Evolutionary conservation across 2,329 filamentous ascomycete species (phyloP).

Genomic region (Pseudogymnoascus sp.): DNA sequence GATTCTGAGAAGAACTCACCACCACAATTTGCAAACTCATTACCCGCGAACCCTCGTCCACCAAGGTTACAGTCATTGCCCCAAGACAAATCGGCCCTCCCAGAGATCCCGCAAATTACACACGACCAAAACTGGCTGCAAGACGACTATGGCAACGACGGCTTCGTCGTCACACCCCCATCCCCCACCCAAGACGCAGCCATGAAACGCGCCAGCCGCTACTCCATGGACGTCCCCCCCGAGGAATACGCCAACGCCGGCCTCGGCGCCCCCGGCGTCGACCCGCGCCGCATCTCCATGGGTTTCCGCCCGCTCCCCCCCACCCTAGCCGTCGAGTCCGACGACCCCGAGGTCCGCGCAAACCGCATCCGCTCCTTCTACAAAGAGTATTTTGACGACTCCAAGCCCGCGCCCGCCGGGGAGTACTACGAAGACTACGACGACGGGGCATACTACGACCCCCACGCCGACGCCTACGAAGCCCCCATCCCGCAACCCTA

Average conservation of each 20-base stretch:
- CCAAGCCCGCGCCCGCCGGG: slow-evolving; percentile 37
- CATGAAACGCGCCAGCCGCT: slow-evolving; percentile 22
- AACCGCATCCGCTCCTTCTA: slow-evolving; percentile 98
- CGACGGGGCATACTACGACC: slow-evolving; percentile 52
- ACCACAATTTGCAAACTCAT: slow-evolving; percentile 22
- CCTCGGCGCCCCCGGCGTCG: slow-evolving; percentile 46
- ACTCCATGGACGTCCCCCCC: slow-evolving; percentile 29
- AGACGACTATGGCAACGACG: slow-evolving; percentile 41
- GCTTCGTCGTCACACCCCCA: slow-evolving; percentile 36
- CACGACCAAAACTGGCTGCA: slow-evolving; percentile 28
- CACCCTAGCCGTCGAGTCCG: slow-evolving; percentile 58
- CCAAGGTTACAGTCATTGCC: slow-evolving; percentile 31
- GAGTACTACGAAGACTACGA: slow-evolving; percentile 71
- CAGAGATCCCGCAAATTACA: slow-evolving; percentile 14
- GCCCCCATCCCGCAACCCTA: slow-evolving; percentile 65
- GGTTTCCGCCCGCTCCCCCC: slow-evolving; percentile 80
- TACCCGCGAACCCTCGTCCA: slow-evolving; percentile 27
- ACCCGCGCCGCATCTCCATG: slow-evolving; percentile 54
- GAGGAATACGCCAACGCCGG: slow-evolving; percentile 31
- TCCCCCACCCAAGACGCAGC: slow-evolving; percentile 27
- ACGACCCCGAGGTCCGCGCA: slow-evolving; percentile 88
- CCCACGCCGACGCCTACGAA: slow-evolving; percentile 54
- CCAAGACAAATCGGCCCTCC: slow-evolving; percentile 26
- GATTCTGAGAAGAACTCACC: slow-evolving; percentile 1
- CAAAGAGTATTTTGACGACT: slow-evolving; percentile 97